Conservation (phyloP, 352 stramenopile genomes). For the Paralagenidium karlingii region DNA sequence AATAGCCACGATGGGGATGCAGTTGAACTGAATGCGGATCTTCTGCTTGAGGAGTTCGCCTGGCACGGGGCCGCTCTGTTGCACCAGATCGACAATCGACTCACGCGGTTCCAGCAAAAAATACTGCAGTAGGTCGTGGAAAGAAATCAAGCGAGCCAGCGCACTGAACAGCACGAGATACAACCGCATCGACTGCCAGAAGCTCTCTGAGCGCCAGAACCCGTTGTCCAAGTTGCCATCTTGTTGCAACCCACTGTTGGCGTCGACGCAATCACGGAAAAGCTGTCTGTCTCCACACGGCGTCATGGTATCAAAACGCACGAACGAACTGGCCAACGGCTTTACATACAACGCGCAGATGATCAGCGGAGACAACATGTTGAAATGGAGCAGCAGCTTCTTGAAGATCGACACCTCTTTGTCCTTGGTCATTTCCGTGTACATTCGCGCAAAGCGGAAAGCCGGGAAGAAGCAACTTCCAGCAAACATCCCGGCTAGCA, state of each 20-base stretch:
- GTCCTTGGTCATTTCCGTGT: constrained; percentile 49
- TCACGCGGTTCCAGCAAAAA: constrained; percentile 69
- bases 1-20: constrained; percentile 59
- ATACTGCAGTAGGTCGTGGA: constrained; percentile 53
- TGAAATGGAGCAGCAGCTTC: constrained; percentile 53
- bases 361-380: constrained; percentile 53
- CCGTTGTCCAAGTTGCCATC: too few species aligned
- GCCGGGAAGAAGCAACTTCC: constrained; percentile 52
- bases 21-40: constrained; percentile 73
- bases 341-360: constrained; percentile 41
- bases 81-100: constrained; percentile 41
- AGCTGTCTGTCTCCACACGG: constrained; percentile 26
- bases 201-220: constrained; percentile 25
- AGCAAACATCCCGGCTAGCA: constrained; percentile 38
- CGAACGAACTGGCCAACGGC: constrained; percentile 19
- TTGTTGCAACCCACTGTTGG: too few species aligned
- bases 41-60: constrained; percentile 48
- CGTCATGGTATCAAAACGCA: constrained; percentile 34
- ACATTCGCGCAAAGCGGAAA: constrained; percentile 72
- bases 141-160: constrained; percentile 33
- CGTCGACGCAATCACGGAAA: constrained; percentile 35
- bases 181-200: constrained; percentile 38
- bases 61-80: constrained; percentile 33
- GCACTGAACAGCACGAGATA: constrained; percentile 33
- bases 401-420: constrained; percentile 9